Evolutionary conservation across 257 asterid species (phyloP).

Genomic region (Petunia secreta): DNA sequence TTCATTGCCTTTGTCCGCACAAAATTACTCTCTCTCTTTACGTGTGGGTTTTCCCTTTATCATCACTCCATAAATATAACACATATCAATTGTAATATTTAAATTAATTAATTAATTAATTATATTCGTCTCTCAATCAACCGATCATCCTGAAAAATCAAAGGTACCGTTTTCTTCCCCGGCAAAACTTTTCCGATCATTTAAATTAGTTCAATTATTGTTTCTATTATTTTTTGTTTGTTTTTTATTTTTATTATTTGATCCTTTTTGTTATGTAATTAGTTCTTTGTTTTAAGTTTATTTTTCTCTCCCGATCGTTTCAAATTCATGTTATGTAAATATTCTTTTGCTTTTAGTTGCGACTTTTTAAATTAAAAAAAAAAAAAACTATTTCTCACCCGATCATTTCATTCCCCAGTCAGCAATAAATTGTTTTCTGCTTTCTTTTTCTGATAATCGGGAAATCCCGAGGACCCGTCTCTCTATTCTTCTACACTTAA

Average conservation of each 20-base stretch:
- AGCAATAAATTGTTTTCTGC: neutral
- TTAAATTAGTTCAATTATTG: neutral
- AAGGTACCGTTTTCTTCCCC: conserved; percentile 22
- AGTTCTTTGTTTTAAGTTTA: neutral
- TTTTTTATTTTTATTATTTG: neutral
- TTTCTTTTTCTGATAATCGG: neutral
- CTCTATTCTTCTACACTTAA: neutral
- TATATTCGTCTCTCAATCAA: conserved; percentile 1
- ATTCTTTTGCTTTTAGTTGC: neutral
- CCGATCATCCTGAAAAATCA: conserved; percentile 14
- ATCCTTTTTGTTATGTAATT: neutral
- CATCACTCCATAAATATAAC: neutral
- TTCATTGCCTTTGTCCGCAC: conserved; percentile 14
- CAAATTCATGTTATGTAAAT: neutral
- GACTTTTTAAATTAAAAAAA: neutral
- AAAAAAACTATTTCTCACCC: neutral
- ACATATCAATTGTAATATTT: neutral
- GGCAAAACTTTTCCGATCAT: neutral
- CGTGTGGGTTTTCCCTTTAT: conserved; percentile 7
- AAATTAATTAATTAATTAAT: neutral
- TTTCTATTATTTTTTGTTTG: neutral
- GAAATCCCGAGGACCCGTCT: too few species aligned
- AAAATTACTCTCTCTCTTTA: conserved; percentile 1
- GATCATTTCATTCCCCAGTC: neutral
- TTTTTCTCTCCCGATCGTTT: neutral